Evolutionary conservation across 495 filamentous ascomycete species (phyloP).

Genomic region (Podospora fimiseda): DNA sequence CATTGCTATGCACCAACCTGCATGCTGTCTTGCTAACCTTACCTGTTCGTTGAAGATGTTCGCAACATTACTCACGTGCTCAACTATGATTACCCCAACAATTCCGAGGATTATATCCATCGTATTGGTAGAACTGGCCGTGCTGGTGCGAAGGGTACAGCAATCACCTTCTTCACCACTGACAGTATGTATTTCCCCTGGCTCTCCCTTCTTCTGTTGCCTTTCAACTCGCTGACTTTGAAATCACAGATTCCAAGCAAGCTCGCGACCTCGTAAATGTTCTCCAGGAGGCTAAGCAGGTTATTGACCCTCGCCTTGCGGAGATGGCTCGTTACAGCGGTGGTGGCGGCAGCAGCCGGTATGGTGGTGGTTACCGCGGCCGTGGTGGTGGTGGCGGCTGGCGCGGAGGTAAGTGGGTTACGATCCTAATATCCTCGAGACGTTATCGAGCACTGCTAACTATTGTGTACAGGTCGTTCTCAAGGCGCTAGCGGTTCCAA

Average conservation of each 20-base stretch:
- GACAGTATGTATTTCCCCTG: conserved; percentile 66
- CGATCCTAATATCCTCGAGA: conserved; percentile 3
- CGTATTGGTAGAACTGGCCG: conserved; percentile 96
- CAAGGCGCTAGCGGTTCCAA: conserved; percentile 34
- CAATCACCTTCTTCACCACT: conserved; percentile 96
- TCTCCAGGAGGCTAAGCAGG: conserved; percentile 94
- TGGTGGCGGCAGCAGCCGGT: conserved; percentile 70
- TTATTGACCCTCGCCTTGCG: conserved; percentile 88
- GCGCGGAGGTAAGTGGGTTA: conserved; percentile 37
- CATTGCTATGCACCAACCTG: conserved; percentile 44
- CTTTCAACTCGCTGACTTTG: conserved; percentile 27
- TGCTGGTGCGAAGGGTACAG: conserved; percentile 86
- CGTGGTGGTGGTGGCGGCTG: conserved; percentile 26
- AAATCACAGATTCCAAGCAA: conserved; percentile 74
- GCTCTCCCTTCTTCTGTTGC: not conserved
- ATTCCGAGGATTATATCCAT: conserved; percentile 99
- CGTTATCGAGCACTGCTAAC: conserved; percentile 7
- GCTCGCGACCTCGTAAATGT: conserved; percentile 92
- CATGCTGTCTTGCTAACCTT: conserved; percentile 72
- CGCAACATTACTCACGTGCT: conserved; percentile 99
- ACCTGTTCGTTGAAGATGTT: conserved; percentile 73
- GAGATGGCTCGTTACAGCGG: conserved; percentile 94
- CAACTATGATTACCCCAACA: conserved; percentile 99
- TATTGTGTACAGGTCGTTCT: conserved; percentile 14
- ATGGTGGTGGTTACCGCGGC: conserved; percentile 53